Evolutionary conservation across 2,329 filamentous ascomycete genomes (phyloP).

Genomic region (Colletotrichum chlorophyti): DNA sequence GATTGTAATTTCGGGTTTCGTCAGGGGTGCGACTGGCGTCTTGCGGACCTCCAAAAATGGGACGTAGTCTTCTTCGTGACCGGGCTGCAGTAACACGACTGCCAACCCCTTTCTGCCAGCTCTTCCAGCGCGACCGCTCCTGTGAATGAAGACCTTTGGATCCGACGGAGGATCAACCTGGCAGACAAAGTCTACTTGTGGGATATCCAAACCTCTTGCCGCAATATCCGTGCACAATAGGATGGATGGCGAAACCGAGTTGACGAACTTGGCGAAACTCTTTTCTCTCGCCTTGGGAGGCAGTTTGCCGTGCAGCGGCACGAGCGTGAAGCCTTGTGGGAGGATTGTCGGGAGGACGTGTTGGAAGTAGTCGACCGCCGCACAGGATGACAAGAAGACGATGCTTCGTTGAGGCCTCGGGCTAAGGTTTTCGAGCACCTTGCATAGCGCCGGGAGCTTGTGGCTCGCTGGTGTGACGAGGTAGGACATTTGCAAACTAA

Average conservation of each 20-base stretch:
- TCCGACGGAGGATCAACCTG: constrained; percentile 86
- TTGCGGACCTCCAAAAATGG: constrained; percentile 86
- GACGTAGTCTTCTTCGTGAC: constrained; percentile 88
- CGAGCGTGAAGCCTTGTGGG: constrained; percentile 69
- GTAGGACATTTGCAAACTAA: constrained; percentile 92
- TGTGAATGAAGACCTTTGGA: constrained; percentile 94
- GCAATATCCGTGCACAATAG: constrained; percentile 93
- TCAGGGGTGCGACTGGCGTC: constrained; percentile 76
- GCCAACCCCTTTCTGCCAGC: constrained; percentile 88
- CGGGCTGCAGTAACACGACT: constrained; percentile 84
- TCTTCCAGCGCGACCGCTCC: constrained; percentile 86
- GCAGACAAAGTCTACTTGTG: constrained; percentile 87
- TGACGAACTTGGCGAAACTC: constrained; percentile 84
- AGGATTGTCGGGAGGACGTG: constrained; percentile 78
- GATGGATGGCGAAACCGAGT: constrained; percentile 76
- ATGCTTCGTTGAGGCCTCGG: constrained; percentile 84
- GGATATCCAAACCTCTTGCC: constrained; percentile 89
- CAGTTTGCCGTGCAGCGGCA: constrained; percentile 92
- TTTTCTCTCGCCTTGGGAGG: constrained; percentile 85
- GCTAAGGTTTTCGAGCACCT: constrained; percentile 73
- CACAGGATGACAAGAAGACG: constrained; percentile 91
- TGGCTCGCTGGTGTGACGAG: constrained; percentile 76
- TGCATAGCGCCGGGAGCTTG: constrained; percentile 78
- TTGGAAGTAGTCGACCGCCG: constrained; percentile 93
- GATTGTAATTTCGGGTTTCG: constrained; percentile 61